A percentile compares a stretch with the other conserved stretches of the same genome.
Conservation (phyloP, 1,284 basidiomycete species). For the Salmacisia buchloeana region DNA sequence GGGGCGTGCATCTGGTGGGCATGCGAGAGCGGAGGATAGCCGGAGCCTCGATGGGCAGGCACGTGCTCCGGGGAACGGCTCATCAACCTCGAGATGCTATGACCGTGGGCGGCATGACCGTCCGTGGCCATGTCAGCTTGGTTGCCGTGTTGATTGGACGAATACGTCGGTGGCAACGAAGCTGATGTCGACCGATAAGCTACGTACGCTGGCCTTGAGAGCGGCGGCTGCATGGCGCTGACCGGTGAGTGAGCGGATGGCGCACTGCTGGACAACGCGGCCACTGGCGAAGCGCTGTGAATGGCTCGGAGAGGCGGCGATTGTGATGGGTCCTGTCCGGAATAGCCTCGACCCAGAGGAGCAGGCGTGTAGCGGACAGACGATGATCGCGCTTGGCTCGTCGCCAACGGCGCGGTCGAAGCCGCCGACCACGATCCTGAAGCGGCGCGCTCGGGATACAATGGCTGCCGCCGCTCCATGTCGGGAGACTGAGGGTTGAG, state of each 20-base stretch:
- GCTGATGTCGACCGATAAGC: slow-evolving; percentile 2
- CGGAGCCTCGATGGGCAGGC: not conserved
- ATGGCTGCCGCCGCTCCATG: not conserved
- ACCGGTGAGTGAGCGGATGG: not conserved
- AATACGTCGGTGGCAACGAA: not conserved
- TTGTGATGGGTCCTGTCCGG: not conserved
- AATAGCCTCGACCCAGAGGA: not conserved
- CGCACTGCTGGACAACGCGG: slow-evolving; percentile 1
- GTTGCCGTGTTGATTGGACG: not conserved
- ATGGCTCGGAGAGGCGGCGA: not conserved
- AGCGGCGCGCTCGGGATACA: not conserved
- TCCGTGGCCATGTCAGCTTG: not conserved
- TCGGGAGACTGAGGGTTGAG: not conserved
- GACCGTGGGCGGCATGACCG: not conserved
- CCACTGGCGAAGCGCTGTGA: not conserved
- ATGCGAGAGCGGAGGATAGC: not conserved
- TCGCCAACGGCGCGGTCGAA: not conserved
- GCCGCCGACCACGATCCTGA: not conserved
- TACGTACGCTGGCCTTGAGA: not conserved
- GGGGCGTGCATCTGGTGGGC: not conserved
- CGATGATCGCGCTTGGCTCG: not conserved
- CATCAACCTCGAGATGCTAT: not conserved
- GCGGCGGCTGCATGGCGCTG: not conserved
- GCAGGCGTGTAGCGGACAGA: not conserved
- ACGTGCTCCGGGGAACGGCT: slow-evolving; percentile 1